phyloP scores from a whole-genome alignment of 1,284 basidiomycete species.

The Agroathelia rolfsii region DNA sequence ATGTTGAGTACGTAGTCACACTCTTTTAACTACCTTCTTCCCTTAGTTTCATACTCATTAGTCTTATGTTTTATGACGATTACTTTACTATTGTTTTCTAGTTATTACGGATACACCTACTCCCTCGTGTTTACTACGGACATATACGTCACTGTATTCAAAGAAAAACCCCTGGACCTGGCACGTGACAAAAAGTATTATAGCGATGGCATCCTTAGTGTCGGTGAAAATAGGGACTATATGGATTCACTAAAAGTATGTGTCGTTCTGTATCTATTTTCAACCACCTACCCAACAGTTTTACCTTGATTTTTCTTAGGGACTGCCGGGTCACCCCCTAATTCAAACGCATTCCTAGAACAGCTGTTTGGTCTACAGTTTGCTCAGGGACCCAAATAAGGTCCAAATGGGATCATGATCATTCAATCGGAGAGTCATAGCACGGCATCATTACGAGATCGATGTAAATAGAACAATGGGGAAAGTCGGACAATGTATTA shows the following conservation, averaged over 20 bases:
- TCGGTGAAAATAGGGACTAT: conserved; percentile 51
- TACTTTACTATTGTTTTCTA: no score
- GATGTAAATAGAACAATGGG: no score
- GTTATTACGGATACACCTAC: conserved; percentile 45
- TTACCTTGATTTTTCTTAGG: conserved; percentile 18
- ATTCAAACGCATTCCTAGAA: conserved; percentile 67
- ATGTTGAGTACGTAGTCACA: conserved; percentile 52
- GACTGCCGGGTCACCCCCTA: conserved; percentile 70
- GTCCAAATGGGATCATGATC: no score
- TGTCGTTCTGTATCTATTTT: conserved; percentile 15
- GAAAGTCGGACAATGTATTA: no score
- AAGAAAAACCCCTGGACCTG: conserved; percentile 62
- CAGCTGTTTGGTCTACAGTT: conserved; percentile 59
- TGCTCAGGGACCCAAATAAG: no score
- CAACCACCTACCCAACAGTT: neutral
- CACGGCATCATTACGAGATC: no score
- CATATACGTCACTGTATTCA: conserved; percentile 78
- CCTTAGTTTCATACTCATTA: neutral
- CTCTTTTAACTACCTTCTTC: neutral
- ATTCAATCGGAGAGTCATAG: no score
- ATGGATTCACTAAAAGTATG: conserved; percentile 43
- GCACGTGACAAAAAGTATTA: conserved; percentile 41
- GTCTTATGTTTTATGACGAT: no score
- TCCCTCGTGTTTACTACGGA: conserved; percentile 74
- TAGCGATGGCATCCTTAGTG: conserved; percentile 41